Conservation (phyloP, 441 rosid genomes). For the Flueggea neowawraea region DNA sequence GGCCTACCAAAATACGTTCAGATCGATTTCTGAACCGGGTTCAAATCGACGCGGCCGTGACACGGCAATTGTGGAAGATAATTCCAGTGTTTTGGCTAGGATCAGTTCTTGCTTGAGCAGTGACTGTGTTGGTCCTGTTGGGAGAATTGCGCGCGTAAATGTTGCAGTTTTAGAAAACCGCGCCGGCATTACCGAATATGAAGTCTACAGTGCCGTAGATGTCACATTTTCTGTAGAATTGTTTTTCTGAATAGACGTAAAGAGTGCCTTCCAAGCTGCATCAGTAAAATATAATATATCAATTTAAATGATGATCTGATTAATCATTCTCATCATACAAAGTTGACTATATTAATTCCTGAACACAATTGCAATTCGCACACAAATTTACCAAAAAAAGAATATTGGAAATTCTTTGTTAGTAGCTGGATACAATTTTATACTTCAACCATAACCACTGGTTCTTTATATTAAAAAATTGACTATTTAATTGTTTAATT, state of each 20-base stretch:
- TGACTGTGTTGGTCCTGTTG: slow-evolving; percentile 45
- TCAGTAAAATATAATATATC: too few species aligned
- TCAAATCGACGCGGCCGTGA: slow-evolving; percentile 59
- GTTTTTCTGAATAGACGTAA: slow-evolving; percentile 55
- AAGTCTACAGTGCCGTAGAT: slow-evolving; percentile 79
- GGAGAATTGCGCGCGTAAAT: slow-evolving; percentile 59
- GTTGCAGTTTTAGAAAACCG: slow-evolving; percentile 64
- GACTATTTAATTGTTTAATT: too few species aligned
- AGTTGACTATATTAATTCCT: too few species aligned
- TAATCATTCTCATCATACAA: too few species aligned
- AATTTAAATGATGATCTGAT: too few species aligned
- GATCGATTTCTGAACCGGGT: slow-evolving; percentile 40
- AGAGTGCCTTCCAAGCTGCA: slow-evolving; percentile 78
- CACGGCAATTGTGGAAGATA: slow-evolving; percentile 57
- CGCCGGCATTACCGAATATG: slow-evolving; percentile 84
- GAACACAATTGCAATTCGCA: too few species aligned
- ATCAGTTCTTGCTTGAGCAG: slow-evolving; percentile 79
- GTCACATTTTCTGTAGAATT: slow-evolving; percentile 72
- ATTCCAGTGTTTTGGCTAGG: slow-evolving; percentile 85
- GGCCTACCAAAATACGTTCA: slow-evolving; percentile 69
- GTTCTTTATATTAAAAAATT: too few species aligned
- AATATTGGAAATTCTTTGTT: too few species aligned
- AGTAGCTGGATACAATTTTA: too few species aligned
- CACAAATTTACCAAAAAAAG: too few species aligned
- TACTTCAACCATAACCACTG: too few species aligned